A percentile compares a stretch with the other conserved stretches of the same genome.
Evolutionary conservation across 2,329 filamentous ascomycete species (phyloP).

Genomic region (Dryadomyces quercus-mongolicae): DNA sequence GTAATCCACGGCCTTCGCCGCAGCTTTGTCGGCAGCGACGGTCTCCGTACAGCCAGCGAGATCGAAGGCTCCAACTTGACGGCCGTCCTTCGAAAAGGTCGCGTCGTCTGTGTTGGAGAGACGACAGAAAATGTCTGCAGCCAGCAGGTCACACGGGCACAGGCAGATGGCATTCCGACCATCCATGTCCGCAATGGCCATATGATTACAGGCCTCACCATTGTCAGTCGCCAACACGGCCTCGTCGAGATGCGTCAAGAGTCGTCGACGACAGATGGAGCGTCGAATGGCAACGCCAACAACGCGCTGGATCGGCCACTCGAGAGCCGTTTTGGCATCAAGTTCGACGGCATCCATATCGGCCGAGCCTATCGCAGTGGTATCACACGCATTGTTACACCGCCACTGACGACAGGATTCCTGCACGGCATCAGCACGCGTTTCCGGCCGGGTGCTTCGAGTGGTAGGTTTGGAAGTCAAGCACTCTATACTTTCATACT

Average conservation of each 20-base stretch:
- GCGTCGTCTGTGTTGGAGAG: slow-evolving; percentile 25
- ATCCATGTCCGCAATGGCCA: slow-evolving; percentile 30
- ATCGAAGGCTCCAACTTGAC: slow-evolving; percentile 15
- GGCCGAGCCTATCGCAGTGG: slow-evolving; percentile 28
- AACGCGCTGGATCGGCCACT: slow-evolving; percentile 19
- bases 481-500: not conserved
- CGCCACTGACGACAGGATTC: slow-evolving; percentile 18
- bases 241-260: slow-evolving; percentile 35
- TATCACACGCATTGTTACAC: slow-evolving; percentile 29
- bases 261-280: slow-evolving; percentile 33
- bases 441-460: slow-evolving; percentile 15
- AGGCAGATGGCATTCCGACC: slow-evolving; percentile 16
- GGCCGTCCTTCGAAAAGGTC: slow-evolving; percentile 27
- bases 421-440: slow-evolving; percentile 23
- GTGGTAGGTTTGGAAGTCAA: not conserved
- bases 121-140: slow-evolving; percentile 13
- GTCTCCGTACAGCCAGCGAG: not conserved
- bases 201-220: slow-evolving; percentile 35
- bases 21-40: slow-evolving; percentile 20
- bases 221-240: slow-evolving; percentile 34
- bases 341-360: slow-evolving; percentile 27
- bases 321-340: slow-evolving; percentile 28
- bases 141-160: slow-evolving; percentile 16
- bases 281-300: slow-evolving; percentile 16
- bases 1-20: slow-evolving; percentile 24